Evolutionary conservation across 2,329 filamentous ascomycete species (phyloP).

Genomic region (Penicillium sp.): DNA sequence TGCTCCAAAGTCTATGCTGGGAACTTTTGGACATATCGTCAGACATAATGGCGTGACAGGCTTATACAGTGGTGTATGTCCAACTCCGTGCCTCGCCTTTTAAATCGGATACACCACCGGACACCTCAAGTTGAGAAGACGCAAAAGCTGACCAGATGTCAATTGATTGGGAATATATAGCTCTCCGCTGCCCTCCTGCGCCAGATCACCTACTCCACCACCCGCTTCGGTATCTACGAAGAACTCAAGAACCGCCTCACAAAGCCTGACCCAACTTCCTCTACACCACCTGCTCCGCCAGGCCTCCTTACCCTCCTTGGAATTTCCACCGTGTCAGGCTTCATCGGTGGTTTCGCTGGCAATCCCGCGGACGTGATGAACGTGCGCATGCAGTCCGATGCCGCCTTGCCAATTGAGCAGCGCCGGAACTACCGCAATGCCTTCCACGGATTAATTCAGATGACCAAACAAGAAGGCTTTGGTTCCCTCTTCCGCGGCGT

Average conservation of each 20-base stretch:
- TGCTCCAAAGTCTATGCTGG: conserved; percentile 76
- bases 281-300: conserved; percentile 43
- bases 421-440: conserved; percentile 89
- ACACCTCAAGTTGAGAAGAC: neutral
- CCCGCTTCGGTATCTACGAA: conserved; percentile 95
- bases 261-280: conserved; percentile 36
- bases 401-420: conserved; percentile 69
- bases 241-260: conserved; percentile 75
- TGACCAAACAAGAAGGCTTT: conserved; percentile 82
- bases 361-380: conserved; percentile 97
- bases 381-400: conserved; percentile 96
- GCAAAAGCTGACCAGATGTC: neutral
- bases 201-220: conserved; percentile 94
- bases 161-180: conserved; percentile 41
- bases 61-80: conserved; percentile 75
- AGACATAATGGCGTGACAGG: conserved; percentile 73
- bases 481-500: conserved; percentile 75
- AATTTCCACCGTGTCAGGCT: conserved; percentile 80
- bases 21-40: conserved; percentile 81
- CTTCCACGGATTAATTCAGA: conserved; percentile 79
- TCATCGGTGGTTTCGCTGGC: conserved; percentile 83
- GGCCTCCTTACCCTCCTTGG: conserved; percentile 75
- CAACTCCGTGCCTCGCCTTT: neutral
- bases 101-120: neutral
- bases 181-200: conserved; percentile 90